These are phyloP conservation scores for Citrus glauca DNA, from an alignment of 345 rosid species.

Conservation along the genomic window DNA sequence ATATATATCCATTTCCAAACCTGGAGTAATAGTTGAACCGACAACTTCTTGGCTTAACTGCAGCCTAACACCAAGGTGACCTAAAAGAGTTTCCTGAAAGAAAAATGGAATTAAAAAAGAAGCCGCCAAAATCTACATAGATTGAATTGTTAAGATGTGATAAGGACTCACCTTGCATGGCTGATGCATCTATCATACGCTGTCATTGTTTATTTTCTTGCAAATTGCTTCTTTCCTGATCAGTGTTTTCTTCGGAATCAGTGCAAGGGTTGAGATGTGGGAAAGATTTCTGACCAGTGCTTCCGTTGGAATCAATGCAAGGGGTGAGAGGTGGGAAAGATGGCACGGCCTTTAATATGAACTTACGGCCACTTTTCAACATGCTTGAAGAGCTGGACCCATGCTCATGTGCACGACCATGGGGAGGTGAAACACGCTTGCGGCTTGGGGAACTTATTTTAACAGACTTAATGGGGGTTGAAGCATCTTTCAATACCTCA, in stretches of 20 bases:
- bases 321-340: constrained; percentile 61
- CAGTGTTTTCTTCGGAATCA: constrained; percentile 17
- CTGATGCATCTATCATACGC: neutral
- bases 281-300: neutral
- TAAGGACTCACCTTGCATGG: constrained; percentile 8
- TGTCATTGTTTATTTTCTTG: constrained; percentile 21
- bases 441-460: constrained; percentile 49
- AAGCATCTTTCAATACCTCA: constrained; percentile 42
- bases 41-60: neutral
- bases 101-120: neutral
- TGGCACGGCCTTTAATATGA: constrained; percentile 49
- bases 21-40: neutral
- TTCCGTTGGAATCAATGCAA: constrained; percentile 20
- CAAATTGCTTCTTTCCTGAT: constrained; percentile 15
- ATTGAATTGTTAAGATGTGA: neutral
- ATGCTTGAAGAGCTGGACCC: constrained; percentile 35
- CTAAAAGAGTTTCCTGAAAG: neutral
- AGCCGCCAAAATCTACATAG: neutral
- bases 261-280: constrained; percentile 53
- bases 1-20: neutral
- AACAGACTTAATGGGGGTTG: constrained; percentile 31
- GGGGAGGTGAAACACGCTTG: constrained; percentile 58
- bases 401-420: constrained; percentile 11
- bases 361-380: constrained; percentile 53
- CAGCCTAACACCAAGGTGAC: neutral